Evolutionary conservation across 1,139 yeast species (phyloP), one percentile per base, ranked within the genome.

Genomic region (Debaryomyces psychrophilus): DNA sequence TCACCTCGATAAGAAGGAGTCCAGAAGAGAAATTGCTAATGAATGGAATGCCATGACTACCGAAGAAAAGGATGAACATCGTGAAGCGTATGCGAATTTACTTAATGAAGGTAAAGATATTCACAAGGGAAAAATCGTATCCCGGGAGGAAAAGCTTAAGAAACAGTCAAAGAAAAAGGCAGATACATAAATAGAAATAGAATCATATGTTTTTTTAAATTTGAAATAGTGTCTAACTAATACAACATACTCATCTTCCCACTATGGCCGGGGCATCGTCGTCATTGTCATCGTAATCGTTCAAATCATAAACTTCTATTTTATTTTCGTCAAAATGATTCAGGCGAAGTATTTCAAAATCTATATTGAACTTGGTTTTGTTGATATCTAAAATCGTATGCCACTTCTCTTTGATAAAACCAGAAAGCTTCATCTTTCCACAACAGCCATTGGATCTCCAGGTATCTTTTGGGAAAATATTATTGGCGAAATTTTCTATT

Each of bases 191-290:
- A 7, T 22, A 28, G n/a, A 12, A n/a, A 2, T 28, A 29, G 18
- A 8, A 9, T 15, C 20, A 15, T 25, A 26, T 26, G 22, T 7
- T 22, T 25, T 40, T 31, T 31, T 14, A 31, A 23, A 20, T n/a
- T n/a, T n/a, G n/a, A n/a, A n/a, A n/a, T n/a, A n/a, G n/a, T n/a
- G n/a, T n/a, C n/a, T n/a, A n/a, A n/a, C n/a, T n/a, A n/a, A n/a
- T n/a, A 40, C 11, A 14, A 9, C n/a, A 35, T 12, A n/a, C 11
- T 22, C n/a, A 35, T 40, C 33, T 41, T 12, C 36, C 46, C 14
- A 59, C 68, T 17, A 67, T 52, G 1, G 61, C 61, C 0, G 71
- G 71, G 1, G 61, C 60, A 45, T 66, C 66, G 45, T 67, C 72
- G 37, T 67, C 72, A 15, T 58, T 51, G 9, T 54, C 60, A 43